Evolutionary conservation across 768 basidiomycete species (phyloP).

Genomic region (Suillus cothurnatus): DNA sequence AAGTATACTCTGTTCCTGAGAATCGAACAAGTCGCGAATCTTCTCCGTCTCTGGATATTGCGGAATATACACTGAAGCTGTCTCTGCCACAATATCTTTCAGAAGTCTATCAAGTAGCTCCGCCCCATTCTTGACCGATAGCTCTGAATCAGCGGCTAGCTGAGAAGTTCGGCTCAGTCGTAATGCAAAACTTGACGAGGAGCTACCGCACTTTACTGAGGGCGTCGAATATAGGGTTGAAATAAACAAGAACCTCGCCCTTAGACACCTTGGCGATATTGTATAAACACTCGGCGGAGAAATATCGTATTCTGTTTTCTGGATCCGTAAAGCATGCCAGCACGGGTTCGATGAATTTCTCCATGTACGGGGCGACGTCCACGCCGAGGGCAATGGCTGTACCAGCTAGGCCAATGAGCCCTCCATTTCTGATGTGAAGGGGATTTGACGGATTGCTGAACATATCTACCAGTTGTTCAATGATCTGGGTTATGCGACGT

Average conservation of each 20-base stretch:
- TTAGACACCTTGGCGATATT: slow-evolving; percentile 98
- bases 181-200: slow-evolving; percentile 10
- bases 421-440: slow-evolving; percentile 90
- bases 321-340: slow-evolving; percentile 91
- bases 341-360: slow-evolving; percentile 86
- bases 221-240: slow-evolving; percentile 98
- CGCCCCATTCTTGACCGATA: slow-evolving; percentile 97
- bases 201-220: slow-evolving; percentile 77
- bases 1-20: slow-evolving; percentile 55
- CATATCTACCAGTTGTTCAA: slow-evolving; percentile 95
- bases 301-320: slow-evolving; percentile 95
- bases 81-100: slow-evolving; percentile 97
- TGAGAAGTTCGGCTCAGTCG: slow-evolving; percentile 34
- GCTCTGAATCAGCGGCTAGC: slow-evolving; percentile 94
- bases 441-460: slow-evolving; percentile 83
- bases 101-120: slow-evolving; percentile 96
- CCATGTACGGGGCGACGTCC: slow-evolving; percentile 92
- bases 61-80: slow-evolving; percentile 92
- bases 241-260: slow-evolving; percentile 94
- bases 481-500: slow-evolving; percentile 80
- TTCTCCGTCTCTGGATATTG: slow-evolving; percentile 82
- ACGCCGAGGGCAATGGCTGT: slow-evolving; percentile 96
- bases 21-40: slow-evolving; percentile 47
- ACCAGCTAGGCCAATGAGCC: slow-evolving; percentile 93
- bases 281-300: slow-evolving; percentile 97